Base-by-base conservation (phyloP, 2,329 filamentous ascomycete species). In the Diaporthe vaccinii region DNA sequence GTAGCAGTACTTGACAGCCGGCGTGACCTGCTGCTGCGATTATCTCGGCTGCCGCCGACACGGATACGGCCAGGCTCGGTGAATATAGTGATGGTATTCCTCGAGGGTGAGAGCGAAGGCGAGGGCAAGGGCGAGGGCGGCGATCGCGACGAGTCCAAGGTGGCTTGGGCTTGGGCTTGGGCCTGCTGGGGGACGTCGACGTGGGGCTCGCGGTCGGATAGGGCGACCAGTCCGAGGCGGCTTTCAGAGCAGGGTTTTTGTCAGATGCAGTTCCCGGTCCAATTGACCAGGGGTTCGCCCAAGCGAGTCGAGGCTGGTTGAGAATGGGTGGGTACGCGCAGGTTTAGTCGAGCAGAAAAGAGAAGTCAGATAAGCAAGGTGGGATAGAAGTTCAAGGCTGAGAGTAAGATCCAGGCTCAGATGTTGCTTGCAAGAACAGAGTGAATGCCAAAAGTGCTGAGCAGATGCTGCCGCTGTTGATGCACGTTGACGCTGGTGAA, bases 121-220 rank as follows among this genome's bases (percentile, higher is more conserved):
- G 71, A 55, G 25, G 44, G 31, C 59, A 25, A 67, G 17, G 34
- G 59, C 55, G 65, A 36, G 39, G 65, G 55, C 59, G 67, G 68
- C 58, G 68, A 75, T 75, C 46, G 58, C 73, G 39, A 71, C 28
- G 67, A 62, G 20, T 69, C 25, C n/a, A 46, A 41, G 25, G 55
- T 68, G 72, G 51, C 51, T 69, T 69, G 39, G 49, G 55, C 49
- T 25, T 65, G 39, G 72, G 51, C 39, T 49, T 69, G 31, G 49
- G 55, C 46, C 17, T 59, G 34, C 51, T 55, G 51, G 36, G 46
- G 51, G 31, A 49, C 44, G 53, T 39, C 46, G 49, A 71, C 46
- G 69, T 41, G 41, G 53, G 51, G 69, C 69, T 41, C 51, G 39
- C 39, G 34, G 51, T 58, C 41, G 69, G 44, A 69, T 51, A 69